Evolutionary conservation across 305 asterid genomes (phyloP), one percentile per base, ranked within the genome.

Genomic region (Rubia peregrina): DNA sequence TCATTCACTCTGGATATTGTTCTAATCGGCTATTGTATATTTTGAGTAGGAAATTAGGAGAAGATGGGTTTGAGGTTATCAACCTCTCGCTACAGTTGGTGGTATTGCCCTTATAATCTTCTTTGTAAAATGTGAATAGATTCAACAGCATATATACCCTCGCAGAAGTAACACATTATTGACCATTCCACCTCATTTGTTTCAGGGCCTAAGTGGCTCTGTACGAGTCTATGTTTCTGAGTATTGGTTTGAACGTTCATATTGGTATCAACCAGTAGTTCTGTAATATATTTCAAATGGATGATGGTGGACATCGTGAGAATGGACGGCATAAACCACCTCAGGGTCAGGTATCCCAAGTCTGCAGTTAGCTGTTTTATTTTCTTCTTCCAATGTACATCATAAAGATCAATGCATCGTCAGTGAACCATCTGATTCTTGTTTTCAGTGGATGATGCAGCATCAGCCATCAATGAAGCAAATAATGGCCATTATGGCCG

Each of bases 241-340:
- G 60, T 76, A 57, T 76, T 61, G 51, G 53, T 72, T 56, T 57
- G 72, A 61, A 68, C 63, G 51, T 77, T 70, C 67, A 68, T 71
- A 43, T 51, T 71, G 46, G 24, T 70, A 48, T 75, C 24, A 76
- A 74, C 76, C 67, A 61, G 51, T 74, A 42, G 56, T 68, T 66
- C 85, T 41, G 26, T 71, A 61, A 65, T 70, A 48, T 74, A 71
- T 77, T 72, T 66, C 69, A 30, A 76, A 90, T 90, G 98, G 97
- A 93, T 75, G 96, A 90, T 74, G 78, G 83, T 46, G 94, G 92
- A 71, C 94, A 86, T 80, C 90, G 91, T 60, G 98, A 90, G 78
- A 89, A 90, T 78, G 97, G 97, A 64, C 84, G 97, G 80, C 90
- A 87, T 55, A 93, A 93, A 80, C 87, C 84, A 62, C 91, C 96